phyloP scores from a whole-genome alignment of 441 rosid genomes.

The Lepidium campestre region DNA sequence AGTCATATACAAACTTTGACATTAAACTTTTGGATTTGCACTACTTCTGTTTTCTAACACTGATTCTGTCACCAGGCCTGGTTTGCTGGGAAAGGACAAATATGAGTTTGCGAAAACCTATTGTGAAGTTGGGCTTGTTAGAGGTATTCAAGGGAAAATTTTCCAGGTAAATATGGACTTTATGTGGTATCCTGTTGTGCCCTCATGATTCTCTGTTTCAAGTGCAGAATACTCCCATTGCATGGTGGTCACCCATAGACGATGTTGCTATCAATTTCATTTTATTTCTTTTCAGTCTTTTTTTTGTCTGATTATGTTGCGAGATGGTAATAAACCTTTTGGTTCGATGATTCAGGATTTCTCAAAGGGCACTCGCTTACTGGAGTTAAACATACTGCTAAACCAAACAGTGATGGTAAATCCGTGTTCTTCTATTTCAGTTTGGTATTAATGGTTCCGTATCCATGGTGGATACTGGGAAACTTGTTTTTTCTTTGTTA shows the following conservation, averaged over 20 bases:
- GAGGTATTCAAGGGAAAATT: constrained; percentile 45
- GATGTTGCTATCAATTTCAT: constrained; percentile 5
- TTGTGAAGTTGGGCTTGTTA: constrained; percentile 58
- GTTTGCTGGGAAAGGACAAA: constrained; percentile 83
- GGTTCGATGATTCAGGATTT: constrained; percentile 57
- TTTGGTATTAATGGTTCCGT: constrained; percentile 8
- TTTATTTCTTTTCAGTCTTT: constrained; percentile 1
- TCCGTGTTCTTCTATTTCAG: constrained; percentile 20
- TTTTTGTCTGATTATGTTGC: background rate
- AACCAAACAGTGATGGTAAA: constrained; percentile 88
- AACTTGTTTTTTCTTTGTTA: background rate
- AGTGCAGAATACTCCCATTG: background rate
- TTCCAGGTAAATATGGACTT: constrained; percentile 60
- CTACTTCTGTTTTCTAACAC: constrained; percentile 14
- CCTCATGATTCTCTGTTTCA: constrained; percentile 9
- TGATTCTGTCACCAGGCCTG: constrained; percentile 66
- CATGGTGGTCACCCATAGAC: background rate
- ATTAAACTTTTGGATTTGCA: constrained; percentile 11
- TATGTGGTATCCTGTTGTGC: constrained; percentile 8
- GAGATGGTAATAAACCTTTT: constrained; percentile 14
- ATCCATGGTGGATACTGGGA: background rate
- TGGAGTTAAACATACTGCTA: constrained; percentile 81
- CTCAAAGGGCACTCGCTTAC: constrained; percentile 85
- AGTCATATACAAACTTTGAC: constrained; percentile 36
- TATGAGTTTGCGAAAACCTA: constrained; percentile 87